Evolutionary conservation across 2,329 filamentous ascomycete species (phyloP).

Genomic region (Sarocladiaceae sp.): DNA sequence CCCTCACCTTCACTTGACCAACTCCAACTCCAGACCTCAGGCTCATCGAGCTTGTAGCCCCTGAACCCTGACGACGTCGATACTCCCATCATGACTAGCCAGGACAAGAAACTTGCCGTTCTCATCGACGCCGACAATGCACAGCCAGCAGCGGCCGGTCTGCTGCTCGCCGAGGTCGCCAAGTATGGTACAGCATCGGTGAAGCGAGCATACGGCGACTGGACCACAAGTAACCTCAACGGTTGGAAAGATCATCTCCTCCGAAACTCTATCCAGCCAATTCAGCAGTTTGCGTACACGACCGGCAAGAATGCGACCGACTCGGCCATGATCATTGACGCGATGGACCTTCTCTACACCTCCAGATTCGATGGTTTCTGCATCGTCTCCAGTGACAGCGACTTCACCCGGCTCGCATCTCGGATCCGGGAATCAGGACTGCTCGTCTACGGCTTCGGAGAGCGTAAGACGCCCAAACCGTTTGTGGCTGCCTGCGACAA

Average conservation of each 20-base stretch:
- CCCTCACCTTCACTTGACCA: too few relatives aligned
- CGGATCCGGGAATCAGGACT: slow-evolving; percentile 26
- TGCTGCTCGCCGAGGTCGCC: neutral
- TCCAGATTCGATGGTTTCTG: slow-evolving; percentile 26
- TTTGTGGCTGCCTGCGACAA: slow-evolving; percentile 27
- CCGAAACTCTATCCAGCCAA: slow-evolving; percentile 25
- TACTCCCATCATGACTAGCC: too few relatives aligned
- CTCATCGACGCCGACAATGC: neutral
- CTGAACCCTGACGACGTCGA: too few relatives aligned
- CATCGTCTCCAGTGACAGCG: slow-evolving; percentile 28
- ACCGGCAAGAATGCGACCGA: slow-evolving; percentile 29
- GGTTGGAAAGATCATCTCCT: slow-evolving; percentile 27
- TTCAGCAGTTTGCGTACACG: slow-evolving; percentile 30
- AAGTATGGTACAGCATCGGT: slow-evolving; percentile 23
- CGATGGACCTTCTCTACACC: slow-evolving; percentile 29
- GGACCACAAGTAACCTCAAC: slow-evolving; percentile 20
- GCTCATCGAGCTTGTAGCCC: too few relatives aligned
- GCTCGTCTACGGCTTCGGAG: slow-evolving; percentile 23
- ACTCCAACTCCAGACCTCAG: too few relatives aligned
- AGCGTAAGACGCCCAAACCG: slow-evolving; percentile 23
- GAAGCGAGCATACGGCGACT: slow-evolving; percentile 28
- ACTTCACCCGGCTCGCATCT: slow-evolving; percentile 28
- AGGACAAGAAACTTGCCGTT: neutral
- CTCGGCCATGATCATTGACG: slow-evolving; percentile 29
- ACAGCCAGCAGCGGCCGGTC: neutral